A percentile compares a stretch with the other conserved stretches of the same genome.
Conservation (phyloP, 768 basidiomycete species). For the Boletus rex-veris region DNA sequence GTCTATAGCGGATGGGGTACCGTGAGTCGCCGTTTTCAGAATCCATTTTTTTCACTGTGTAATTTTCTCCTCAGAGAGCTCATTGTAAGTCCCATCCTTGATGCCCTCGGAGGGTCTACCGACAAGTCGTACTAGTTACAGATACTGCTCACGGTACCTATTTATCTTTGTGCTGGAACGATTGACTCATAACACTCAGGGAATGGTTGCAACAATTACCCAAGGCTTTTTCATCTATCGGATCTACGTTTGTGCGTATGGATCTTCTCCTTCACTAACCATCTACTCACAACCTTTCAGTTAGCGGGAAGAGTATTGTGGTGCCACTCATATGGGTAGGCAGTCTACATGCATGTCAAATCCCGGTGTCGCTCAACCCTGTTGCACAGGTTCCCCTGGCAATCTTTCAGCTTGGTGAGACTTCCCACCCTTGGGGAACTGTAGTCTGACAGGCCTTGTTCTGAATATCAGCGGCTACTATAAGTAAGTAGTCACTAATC, state of each 20-base stretch:
- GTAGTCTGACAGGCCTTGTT: background rate
- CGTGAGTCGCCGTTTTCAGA: background rate
- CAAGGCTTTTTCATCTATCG: slow-evolving; percentile 6
- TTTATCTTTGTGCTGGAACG: background rate
- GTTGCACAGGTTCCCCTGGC: background rate
- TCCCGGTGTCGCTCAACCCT: background rate
- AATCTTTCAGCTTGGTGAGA: slow-evolving; percentile 10
- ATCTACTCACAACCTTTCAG: background rate
- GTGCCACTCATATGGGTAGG: slow-evolving; percentile 7
- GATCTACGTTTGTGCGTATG: background rate
- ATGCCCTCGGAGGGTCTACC: background rate
- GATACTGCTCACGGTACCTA: background rate
- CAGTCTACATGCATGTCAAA: background rate
- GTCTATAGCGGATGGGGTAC: background rate
- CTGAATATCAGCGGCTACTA: background rate
- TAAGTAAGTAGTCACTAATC: background rate
- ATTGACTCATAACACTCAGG: too few relatives aligned
- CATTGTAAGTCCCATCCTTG: background rate
- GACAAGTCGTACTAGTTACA: slow-evolving; percentile 6
- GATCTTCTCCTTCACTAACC: background rate
- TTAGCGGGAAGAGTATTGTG: slow-evolving; percentile 1
- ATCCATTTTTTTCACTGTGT: too few relatives aligned
- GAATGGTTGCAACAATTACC: background rate
- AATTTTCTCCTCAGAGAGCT: slow-evolving; percentile 5
- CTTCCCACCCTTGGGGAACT: too few relatives aligned